Conservation (phyloP, 345 rosid genomes). For the Dovyalis caffra region DNA sequence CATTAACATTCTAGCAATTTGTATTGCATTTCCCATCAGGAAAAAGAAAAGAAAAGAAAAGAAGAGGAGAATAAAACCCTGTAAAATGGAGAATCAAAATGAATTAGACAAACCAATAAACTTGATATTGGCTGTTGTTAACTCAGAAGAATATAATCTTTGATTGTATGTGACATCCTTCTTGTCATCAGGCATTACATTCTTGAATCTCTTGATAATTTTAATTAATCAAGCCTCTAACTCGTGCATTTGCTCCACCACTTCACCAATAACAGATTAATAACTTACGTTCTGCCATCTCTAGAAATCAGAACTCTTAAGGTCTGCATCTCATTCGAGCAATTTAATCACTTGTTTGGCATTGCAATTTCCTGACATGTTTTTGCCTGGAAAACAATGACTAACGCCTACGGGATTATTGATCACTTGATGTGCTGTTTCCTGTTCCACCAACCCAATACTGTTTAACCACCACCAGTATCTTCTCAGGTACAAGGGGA, state of each 20-base stretch:
- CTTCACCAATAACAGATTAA: not conserved
- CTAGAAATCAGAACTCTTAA: constrained; percentile 22
- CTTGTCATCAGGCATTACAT: constrained; percentile 1
- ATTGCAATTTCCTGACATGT: not conserved
- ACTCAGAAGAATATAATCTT: not conserved
- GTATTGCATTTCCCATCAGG: not conserved
- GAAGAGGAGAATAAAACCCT: too few relatives aligned
- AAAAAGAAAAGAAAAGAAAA: too few relatives aligned
- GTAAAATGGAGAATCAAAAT: not conserved
- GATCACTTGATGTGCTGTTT: constrained; percentile 46
- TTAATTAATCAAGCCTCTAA: constrained; percentile 19
- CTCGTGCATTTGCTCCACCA: not conserved
- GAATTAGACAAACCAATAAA: not conserved
- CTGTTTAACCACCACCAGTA: constrained; percentile 70
- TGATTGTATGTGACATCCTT: not conserved
- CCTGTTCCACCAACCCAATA: constrained; percentile 79
- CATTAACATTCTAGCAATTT: too few relatives aligned
- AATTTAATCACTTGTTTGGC: constrained; percentile 1
- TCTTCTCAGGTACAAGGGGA: constrained; percentile 85
- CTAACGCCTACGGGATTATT: constrained; percentile 21
- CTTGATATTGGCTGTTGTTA: not conserved
- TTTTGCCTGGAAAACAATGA: not conserved
- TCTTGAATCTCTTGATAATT: constrained; percentile 13
- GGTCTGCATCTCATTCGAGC: not conserved
- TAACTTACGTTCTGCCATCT: constrained; percentile 19